Base-by-base conservation (phyloP, 805 yeast species). In the Teunomyces aglyptinius region DNA sequence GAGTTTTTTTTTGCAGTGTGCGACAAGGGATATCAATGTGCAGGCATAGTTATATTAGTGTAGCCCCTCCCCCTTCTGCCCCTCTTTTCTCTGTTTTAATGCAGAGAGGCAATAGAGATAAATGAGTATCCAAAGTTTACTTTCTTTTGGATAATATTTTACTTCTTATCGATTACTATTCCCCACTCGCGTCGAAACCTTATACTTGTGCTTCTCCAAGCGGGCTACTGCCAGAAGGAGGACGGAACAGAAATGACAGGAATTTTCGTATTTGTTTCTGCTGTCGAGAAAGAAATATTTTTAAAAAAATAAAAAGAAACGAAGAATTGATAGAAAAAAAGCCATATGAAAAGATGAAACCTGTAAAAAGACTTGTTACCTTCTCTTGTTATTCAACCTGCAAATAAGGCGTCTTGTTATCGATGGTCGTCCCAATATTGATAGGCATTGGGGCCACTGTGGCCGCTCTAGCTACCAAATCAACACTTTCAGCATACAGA, bases 371-470 rank as follows among this genome's bases (percentile, higher is more conserved):
- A 31, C 8, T 29, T 6, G 16, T 31, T 10, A 3, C 16, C 16
- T 15, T 40, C 40, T 31, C 15, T 31, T 31, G 13, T 7, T 31
- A 33, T 18, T 33, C 28, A 36, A 36, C 39, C 39, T 36, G 39
- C 13, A 36, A 36, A 36, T 36, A 20, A 20, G 6, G n/a, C 38
- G 19, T 34, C 24, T 11, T 10, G 15, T 4, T 13, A 22, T 38
- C 38, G 35, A 54, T 45, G 57, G 54, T 79, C 19, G 63, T 79
- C 26, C 85, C 85, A 16, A 68, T 81, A 11, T 59, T 81, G 15
- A 48, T 79, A 12, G 85, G 84, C 5, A 41, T 78, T n/a, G 85
- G 84, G 0, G 76, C 75, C 3, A 76, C 86, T 0, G 50, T 73
- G 0, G 70, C 66, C 1, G 85, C 85, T 1, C 44, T 81, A n/a